phyloP scores from a whole-genome alignment of 2,329 filamentous ascomycete species.

The Pseudogymnoascus sp. region DNA sequence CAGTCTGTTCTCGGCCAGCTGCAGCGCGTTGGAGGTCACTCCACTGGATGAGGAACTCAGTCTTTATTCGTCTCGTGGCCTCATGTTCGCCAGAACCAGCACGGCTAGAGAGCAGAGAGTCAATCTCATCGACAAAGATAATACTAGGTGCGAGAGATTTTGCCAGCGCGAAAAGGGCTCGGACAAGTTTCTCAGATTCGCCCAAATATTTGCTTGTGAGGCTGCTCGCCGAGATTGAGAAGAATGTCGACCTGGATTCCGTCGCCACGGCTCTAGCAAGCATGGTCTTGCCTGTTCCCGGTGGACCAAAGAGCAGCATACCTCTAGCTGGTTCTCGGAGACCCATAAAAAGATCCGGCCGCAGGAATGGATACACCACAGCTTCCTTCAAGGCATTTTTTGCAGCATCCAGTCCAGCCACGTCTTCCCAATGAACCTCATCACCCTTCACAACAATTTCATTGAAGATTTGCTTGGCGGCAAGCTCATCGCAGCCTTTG shows the following conservation, averaged over 20 bases:
- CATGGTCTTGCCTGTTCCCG: conserved; percentile 99
- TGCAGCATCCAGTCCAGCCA: conserved; percentile 81
- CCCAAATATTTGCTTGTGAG: conserved; percentile 93
- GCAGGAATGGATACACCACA: conserved; percentile 92
- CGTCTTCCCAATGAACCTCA: conserved; percentile 88
- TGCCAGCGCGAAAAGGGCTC: conserved; percentile 82
- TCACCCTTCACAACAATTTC: conserved; percentile 93
- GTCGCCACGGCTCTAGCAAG: conserved; percentile 88
- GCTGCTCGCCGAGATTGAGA: conserved; percentile 91
- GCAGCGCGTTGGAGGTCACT: conserved; percentile 87
- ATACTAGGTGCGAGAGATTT: conserved; percentile 86
- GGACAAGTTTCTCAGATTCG: conserved; percentile 92
- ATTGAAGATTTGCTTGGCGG: conserved; percentile 87
- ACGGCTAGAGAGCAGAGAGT: conserved; percentile 79
- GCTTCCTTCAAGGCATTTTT: conserved; percentile 91
- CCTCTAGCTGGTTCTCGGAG: conserved; percentile 87
- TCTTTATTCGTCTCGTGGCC: conserved; percentile 88
- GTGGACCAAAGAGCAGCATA: conserved; percentile 93
- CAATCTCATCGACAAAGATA: conserved; percentile 98
- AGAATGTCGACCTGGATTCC: conserved; percentile 90
- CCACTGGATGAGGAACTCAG: conserved; percentile 97
- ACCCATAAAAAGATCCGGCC: conserved; percentile 92
- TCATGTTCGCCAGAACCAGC: conserved; percentile 84
- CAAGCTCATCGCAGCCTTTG: conserved; percentile 68
- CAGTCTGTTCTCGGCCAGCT: conserved; percentile 65